Base-by-base conservation (phyloP, 176 grass and related monocot species). In the Phoenix roebelenii region DNA sequence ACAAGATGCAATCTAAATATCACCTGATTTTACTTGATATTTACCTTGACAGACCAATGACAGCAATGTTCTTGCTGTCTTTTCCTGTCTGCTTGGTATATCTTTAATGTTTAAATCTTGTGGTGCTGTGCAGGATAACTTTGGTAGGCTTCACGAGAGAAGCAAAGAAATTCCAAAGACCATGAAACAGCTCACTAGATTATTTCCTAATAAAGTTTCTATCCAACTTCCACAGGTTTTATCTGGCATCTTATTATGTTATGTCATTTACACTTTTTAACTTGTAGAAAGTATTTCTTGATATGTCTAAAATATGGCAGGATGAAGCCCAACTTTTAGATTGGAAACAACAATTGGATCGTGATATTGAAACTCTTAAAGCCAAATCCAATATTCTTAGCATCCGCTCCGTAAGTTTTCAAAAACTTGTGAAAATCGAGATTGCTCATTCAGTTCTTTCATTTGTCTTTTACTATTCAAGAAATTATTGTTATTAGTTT, bases 291-390 rank as follows among this genome's bases (percentile, higher is more conserved):
- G 65, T 63, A 59, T 55, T 60, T 63, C 35, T 12, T 82, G 67
- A 86, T 48, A 79, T 29, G 25, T 15, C 3, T 69, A 55, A n/a
- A 59, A 23, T 75, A 58, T 77, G 61, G 53, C 79, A 98, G 94
- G 94, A 98, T 65, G 94, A 98, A 66, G 52, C 76, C 54, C 85
- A 85, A 73, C 88, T 98, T 60, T 77, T 72, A 25, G 88, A 91
- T 79, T 98, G 93, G 93, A 98, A 98, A 68, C 93, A 89, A 77
- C 93, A 92, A 77, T 80, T 98, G 70, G 93, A 98, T 72, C 84
- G 79, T 70, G 93, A 98, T 71, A 78, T 98, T 67, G 93, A 98
- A 88, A 92, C 88, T 57, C 88, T 98, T 78, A 98, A 98, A 74
- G 93, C 88, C 19, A 98, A 98, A 83, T 88, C 93, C 30, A 98